Conservation (phyloP, 2,329 filamentous ascomycete genomes). For the Dendryphion nanum region DNA sequence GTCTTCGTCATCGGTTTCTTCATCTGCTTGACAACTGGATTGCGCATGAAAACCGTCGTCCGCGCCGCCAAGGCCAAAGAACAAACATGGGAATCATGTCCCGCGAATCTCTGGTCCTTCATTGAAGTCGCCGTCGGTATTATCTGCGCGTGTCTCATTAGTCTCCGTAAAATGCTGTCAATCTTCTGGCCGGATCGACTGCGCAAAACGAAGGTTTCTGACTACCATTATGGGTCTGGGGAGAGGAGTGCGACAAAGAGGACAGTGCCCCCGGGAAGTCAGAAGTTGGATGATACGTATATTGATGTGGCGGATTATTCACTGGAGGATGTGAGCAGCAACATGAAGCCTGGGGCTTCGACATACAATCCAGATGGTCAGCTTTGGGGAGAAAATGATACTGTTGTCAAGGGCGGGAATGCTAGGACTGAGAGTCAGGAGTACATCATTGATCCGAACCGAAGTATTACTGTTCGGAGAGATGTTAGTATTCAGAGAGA, state of each 20-base stretch:
- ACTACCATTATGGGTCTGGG: slow-evolving; percentile 1
- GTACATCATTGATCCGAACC: slow-evolving; percentile 10
- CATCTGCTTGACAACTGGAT: slow-evolving; percentile 9
- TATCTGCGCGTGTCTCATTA: slow-evolving; percentile 11
- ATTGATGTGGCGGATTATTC: slow-evolving; percentile 2
- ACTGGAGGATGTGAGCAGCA: slow-evolving; percentile 2
- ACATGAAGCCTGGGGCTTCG: neutral
- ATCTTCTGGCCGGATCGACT: slow-evolving; percentile 4
- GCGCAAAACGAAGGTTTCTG: neutral
- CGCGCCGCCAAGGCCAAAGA: slow-evolving; percentile 4
- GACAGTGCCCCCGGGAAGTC: slow-evolving; percentile 2
- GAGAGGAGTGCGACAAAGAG: neutral
- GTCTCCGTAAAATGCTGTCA: slow-evolving; percentile 9
- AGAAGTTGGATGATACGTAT: slow-evolving; percentile 2
- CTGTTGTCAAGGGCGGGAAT: neutral
- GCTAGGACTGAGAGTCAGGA: slow-evolving; percentile 9
- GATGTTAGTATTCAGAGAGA: slow-evolving; percentile 12
- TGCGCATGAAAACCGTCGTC: slow-evolving; percentile 13
- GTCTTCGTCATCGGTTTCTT: slow-evolving; percentile 10
- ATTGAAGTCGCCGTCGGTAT: slow-evolving; percentile 11
- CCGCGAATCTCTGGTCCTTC: slow-evolving; percentile 12
- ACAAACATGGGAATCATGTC: slow-evolving; percentile 11
- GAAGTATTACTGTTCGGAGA: slow-evolving; percentile 5
- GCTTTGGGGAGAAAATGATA: slow-evolving; percentile 2
- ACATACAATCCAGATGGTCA: slow-evolving; percentile 5